phyloP scores from a whole-genome alignment of 78 protist species.

The Neovahlkampfia damariscottae region DNA sequence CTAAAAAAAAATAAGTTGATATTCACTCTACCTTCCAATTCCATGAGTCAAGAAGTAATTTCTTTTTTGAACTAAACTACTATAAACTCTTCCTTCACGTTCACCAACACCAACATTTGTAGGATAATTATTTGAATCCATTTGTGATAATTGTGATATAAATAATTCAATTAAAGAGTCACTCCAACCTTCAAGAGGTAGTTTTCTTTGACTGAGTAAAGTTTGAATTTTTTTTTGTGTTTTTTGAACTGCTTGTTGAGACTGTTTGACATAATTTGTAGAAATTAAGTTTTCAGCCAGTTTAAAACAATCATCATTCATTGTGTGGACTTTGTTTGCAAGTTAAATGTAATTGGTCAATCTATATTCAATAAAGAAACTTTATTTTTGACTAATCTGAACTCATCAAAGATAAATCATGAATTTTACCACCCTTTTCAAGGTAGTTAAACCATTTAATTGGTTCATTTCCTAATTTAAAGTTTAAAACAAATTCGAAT shows the following conservation, averaged over 20 bases:
- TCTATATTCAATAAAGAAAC: no score
- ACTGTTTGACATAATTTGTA: not conserved
- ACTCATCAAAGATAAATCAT: not conserved
- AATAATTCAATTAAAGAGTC: not conserved
- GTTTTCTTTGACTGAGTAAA: conserved; percentile 21
- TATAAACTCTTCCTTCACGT: conserved; percentile 84
- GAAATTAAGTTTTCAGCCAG: not conserved
- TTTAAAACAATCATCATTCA: not conserved
- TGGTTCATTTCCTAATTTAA: no score
- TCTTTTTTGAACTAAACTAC: conserved; percentile 51
- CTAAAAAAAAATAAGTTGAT: no score
- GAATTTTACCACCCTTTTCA: not conserved
- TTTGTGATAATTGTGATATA: conserved; percentile 1
- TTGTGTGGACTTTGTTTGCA: no score
- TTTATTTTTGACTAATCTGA: no score
- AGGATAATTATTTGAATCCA: conserved; percentile 26
- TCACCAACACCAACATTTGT: conserved; percentile 88
- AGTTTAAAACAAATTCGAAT: no score
- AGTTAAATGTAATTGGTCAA: no score
- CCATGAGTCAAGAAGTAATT: conserved; percentile 80
- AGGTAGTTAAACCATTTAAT: not conserved
- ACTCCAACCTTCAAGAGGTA: conserved; percentile 14
- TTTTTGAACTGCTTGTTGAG: not conserved
- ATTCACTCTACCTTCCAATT: no score
- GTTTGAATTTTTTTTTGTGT: conserved; percentile 1